Percentiles rank a stretch among this genome's conserved stretches.
phyloP scores from a whole-genome alignment of 176 grass and related monocot genomes.

The Thalia dealbata region DNA sequence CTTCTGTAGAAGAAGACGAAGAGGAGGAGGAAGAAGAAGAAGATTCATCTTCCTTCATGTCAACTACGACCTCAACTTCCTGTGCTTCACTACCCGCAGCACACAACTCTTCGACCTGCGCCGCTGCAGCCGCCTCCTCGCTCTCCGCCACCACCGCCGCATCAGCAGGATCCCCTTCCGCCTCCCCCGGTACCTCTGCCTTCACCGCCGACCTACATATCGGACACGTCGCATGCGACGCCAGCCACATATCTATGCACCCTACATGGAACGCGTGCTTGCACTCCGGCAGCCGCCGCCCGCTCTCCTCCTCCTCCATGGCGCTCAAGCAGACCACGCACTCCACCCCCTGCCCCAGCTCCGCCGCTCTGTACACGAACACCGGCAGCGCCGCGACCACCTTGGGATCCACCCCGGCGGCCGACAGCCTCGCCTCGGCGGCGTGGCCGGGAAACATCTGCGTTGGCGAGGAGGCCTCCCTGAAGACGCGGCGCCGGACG shows the following conservation, averaged over 20 bases:
- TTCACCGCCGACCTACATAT: slow-evolving; percentile 39
- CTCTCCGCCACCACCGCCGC: slow-evolving; percentile 16
- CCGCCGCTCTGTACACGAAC: slow-evolving; percentile 32
- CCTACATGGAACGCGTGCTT: slow-evolving; percentile 45
- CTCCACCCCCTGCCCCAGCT: slow-evolving; percentile 1
- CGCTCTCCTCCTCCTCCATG: slow-evolving; percentile 23
- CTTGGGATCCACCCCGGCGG: slow-evolving; percentile 24
- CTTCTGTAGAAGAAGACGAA: background rate
- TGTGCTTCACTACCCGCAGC: background rate
- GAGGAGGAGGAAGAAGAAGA: background rate
- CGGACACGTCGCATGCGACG: slow-evolving; percentile 39
- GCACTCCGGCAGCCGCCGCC: slow-evolving; percentile 41
- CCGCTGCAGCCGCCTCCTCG: slow-evolving; percentile 15
- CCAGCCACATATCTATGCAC: slow-evolving; percentile 51
- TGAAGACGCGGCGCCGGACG: background rate
- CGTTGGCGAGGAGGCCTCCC: background rate
- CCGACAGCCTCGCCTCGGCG: background rate
- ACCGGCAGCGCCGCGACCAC: slow-evolving; percentile 36
- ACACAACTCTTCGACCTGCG: background rate
- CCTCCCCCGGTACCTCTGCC: background rate
- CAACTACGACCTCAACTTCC: background rate
- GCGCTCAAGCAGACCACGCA: slow-evolving; percentile 48
- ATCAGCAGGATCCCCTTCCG: background rate
- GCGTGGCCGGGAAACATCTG: background rate
- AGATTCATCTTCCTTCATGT: background rate